Percentiles rank a stretch among this genome's conserved stretches.
Conservation (phyloP, 495 filamentous ascomycete species). For the Hyaloscypha finlandica region DNA sequence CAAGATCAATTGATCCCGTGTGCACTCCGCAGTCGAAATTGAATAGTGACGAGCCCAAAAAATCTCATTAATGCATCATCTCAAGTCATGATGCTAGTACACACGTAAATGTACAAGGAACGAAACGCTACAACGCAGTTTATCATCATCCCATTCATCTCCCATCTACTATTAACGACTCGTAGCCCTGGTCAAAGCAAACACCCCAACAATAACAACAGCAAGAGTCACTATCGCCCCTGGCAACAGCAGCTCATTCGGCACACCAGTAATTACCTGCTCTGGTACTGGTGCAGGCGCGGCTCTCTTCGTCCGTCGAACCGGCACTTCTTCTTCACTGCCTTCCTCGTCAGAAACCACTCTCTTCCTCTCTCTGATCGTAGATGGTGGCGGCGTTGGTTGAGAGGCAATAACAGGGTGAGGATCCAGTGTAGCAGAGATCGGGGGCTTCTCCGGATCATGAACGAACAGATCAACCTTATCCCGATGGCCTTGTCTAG, state of each 20-base stretch:
- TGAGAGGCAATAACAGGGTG: constrained; percentile 51
- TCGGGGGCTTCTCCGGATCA: constrained; percentile 82
- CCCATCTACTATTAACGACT: constrained; percentile 49
- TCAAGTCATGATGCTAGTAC: constrained; percentile 17
- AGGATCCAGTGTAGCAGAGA: constrained; percentile 66
- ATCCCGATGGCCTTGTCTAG: constrained; percentile 72
- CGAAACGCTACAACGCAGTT: constrained; percentile 21
- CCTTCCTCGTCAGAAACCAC: constrained; percentile 50
- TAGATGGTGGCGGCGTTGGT: constrained; percentile 58
- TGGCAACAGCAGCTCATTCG: constrained; percentile 91
- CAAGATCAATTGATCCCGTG: not conserved
- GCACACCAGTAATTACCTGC: constrained; percentile 85
- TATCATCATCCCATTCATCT: constrained; percentile 32
- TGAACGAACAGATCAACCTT: constrained; percentile 99
- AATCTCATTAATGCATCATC: constrained; percentile 16
- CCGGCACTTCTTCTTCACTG: constrained; percentile 62
- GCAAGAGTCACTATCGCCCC: constrained; percentile 94
- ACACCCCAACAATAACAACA: constrained; percentile 90
- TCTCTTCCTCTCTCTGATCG: constrained; percentile 59
- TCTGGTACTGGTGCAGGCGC: constrained; percentile 55
- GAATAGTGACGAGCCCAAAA: not conserved
- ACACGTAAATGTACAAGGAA: constrained; percentile 20
- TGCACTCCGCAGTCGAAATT: not conserved
- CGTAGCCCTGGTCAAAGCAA: constrained; percentile 79
- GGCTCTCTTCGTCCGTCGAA: constrained; percentile 45